Evolutionary conservation across 441 rosid species (phyloP).

Genomic region (Mallotus repandus): DNA sequence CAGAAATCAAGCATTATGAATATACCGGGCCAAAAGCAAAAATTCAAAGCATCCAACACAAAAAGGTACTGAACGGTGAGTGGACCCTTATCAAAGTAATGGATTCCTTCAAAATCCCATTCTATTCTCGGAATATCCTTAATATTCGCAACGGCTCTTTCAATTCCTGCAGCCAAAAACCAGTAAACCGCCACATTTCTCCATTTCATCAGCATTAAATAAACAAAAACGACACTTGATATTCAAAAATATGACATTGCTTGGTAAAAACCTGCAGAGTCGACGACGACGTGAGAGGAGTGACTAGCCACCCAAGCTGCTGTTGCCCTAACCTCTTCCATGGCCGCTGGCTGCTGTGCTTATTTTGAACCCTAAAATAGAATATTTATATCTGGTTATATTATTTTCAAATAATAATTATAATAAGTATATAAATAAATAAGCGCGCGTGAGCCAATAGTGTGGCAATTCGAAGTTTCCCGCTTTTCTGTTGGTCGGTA

Average conservation of each 20-base stretch:
- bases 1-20: no score
- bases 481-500: slow-evolving; percentile 25
- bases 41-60: slow-evolving; percentile 74
- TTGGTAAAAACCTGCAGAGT: slow-evolving; percentile 40
- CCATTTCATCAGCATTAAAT: not conserved
- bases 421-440: not conserved
- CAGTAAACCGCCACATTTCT: not conserved
- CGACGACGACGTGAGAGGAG: slow-evolving; percentile 58
- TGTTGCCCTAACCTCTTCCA: slow-evolving; percentile 63
- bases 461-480: slow-evolving; percentile 35
- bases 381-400: not conserved
- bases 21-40: slow-evolving; percentile 86
- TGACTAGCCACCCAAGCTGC: slow-evolving; percentile 61
- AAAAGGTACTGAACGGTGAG: slow-evolving; percentile 76
- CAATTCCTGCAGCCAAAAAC: slow-evolving; percentile 45
- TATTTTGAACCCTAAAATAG: slow-evolving; percentile 19
- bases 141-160: slow-evolving; percentile 52
- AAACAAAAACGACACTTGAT: not conserved
- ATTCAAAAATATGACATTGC: not conserved
- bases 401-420: not conserved
- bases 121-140: slow-evolving; percentile 59
- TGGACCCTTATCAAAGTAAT: slow-evolving; percentile 63
- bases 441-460: slow-evolving; percentile 10
- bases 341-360: slow-evolving; percentile 20
- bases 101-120: slow-evolving; percentile 87